Base-by-base conservation (phyloP, 768 basidiomycete genomes). In the Termitomyces sp. region DNA sequence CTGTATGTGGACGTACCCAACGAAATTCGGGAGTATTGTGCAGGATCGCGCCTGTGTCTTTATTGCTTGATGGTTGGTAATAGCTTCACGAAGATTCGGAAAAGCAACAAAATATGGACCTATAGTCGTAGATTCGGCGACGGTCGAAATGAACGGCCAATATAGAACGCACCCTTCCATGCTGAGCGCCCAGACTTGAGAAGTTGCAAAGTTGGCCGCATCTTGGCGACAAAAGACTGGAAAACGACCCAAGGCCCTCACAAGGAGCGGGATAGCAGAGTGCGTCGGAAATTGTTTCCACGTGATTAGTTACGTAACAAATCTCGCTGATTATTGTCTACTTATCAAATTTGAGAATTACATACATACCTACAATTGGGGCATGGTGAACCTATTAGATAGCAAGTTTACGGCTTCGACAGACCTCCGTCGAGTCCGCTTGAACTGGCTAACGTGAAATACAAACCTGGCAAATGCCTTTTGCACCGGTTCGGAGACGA, bases 61-160 rank as follows among this genome's bases (percentile, higher is more conserved):
- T 66, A 99, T 94, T 0, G 94, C 85, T n/a, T 83, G 78, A 71
- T 91, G 91, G 71, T 87, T 86, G 59, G 84, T 76, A 56, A 92
- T 74, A 2, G 95, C 88, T 43, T 94, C 85, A 32, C 84, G 81
- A 58, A 98, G 77, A 65, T 91, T 90, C 3, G 93, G 91, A 73
- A 98, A 98, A 20, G 94, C 84, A 52, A 94, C 89, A 66, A 98
- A 98, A 72, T 86, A 97, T 13, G 96, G 96, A 5, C 95, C 96
- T 98, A 49, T 4, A 6, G 6, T 33, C 20, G 13, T 26, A 30
- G 55, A 14, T 52, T 26, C 57, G 6, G 28, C 2, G 22, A 12
- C n/a, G 3, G 62, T 46, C 45, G 26, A 32, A 32, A 45, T n/a
- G 9, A 33, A 14, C 36, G 24, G 28, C 10, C 10, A 12, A 18